These are phyloP conservation scores for Emmonsia crescens DNA, from an alignment of 2,329 filamentous ascomycete genomes.

Conservation along the genomic window DNA sequence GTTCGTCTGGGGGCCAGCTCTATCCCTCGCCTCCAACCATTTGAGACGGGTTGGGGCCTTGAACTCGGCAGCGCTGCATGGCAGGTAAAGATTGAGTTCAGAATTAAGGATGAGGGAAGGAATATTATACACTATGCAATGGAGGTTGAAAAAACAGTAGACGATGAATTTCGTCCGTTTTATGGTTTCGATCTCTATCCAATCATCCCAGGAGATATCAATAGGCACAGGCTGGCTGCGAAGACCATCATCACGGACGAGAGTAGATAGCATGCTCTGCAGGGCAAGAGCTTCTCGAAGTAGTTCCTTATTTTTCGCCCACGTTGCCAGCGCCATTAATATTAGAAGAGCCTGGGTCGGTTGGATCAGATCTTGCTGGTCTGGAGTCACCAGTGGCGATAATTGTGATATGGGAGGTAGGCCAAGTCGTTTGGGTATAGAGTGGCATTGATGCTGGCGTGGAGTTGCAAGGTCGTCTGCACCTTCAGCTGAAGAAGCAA, in stretches of 20 bases:
- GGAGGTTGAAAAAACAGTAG: slow-evolving; percentile 49
- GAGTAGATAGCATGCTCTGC: slow-evolving; percentile 45
- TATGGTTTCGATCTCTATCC: slow-evolving; percentile 42
- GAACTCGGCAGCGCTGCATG: slow-evolving; percentile 45
- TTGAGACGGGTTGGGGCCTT: slow-evolving; percentile 41
- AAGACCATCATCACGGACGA: slow-evolving; percentile 45
- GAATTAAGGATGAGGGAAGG: slow-evolving; percentile 47
- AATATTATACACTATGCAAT: slow-evolving; percentile 52
- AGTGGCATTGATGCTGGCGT: neutral
- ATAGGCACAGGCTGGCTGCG: slow-evolving; percentile 26
- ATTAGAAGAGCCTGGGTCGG: slow-evolving; percentile 41
- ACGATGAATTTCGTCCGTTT: slow-evolving; percentile 47
- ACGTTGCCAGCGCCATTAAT: slow-evolving; percentile 48
- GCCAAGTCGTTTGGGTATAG: neutral
- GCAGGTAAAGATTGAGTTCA: slow-evolving; percentile 45
- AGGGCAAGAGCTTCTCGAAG: slow-evolving; percentile 46
- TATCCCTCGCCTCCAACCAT: slow-evolving; percentile 34
- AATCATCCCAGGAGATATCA: slow-evolving; percentile 43
- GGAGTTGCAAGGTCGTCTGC: neutral
- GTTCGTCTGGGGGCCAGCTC: slow-evolving; percentile 8
- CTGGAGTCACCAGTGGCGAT: neutral
- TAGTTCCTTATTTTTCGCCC: slow-evolving; percentile 47
- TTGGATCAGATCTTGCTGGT: slow-evolving; percentile 32
- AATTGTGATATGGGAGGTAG: neutral
- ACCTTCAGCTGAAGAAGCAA: neutral